Evolutionary conservation across 2,329 filamentous ascomycete genomes (phyloP).

Genomic region (Arthrobotrys sphaeroides): DNA sequence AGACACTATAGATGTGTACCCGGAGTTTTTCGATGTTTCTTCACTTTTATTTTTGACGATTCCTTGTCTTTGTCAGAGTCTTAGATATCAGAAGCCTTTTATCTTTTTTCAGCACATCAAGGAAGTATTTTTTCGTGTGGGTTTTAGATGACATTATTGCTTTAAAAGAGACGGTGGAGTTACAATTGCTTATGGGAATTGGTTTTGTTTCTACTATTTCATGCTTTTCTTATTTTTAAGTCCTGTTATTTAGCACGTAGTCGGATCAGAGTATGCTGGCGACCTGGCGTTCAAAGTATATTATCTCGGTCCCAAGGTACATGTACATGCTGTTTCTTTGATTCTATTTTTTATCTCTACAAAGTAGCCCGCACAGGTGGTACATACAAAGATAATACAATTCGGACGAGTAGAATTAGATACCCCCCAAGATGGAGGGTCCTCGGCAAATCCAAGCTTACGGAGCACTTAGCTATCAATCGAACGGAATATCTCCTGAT

Average conservation of each 20-base stretch:
- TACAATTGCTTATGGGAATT: constrained; percentile 29
- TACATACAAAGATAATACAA: constrained; percentile 9
- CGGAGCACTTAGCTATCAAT: neutral
- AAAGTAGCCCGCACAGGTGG: constrained; percentile 1
- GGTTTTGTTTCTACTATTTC: constrained; percentile 18
- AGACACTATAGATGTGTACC: constrained; percentile 54
- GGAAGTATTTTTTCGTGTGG: constrained; percentile 7
- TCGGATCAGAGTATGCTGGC: constrained; percentile 31
- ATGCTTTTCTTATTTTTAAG: neutral
- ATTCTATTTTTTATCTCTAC: neutral
- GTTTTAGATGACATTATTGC: constrained; percentile 33
- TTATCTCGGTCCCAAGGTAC: constrained; percentile 9
- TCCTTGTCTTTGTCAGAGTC: neutral
- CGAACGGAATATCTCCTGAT: neutral
- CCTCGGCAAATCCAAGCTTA: neutral
- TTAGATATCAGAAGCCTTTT: neutral
- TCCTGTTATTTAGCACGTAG: constrained; percentile 26
- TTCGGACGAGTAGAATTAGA: neutral
- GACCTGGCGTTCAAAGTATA: constrained; percentile 37
- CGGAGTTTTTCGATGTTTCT: constrained; percentile 26
- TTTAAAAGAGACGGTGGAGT: constrained; percentile 38
- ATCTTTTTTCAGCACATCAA: neutral
- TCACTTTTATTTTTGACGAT: neutral
- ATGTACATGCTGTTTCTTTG: neutral
- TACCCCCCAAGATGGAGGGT: neutral